Evolutionary conservation across 176 grass and related monocot genomes (phyloP).

Genomic region (Hyparrhenia diplandra): DNA sequence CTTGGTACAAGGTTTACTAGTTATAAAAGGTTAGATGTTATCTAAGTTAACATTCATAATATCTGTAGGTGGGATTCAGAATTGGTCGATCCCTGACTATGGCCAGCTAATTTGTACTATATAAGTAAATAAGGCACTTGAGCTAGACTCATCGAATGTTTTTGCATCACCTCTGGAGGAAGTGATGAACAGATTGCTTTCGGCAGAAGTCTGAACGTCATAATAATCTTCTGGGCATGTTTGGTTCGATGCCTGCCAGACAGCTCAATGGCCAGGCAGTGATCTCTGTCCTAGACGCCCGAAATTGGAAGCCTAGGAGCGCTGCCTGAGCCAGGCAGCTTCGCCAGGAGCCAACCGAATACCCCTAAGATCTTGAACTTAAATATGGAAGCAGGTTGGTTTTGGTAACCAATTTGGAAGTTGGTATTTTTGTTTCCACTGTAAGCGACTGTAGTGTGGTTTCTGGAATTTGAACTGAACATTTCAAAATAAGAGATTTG

Average conservation of each 20-base stretch:
- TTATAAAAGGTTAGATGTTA: neutral
- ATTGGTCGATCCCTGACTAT: neutral
- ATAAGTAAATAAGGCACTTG: constrained; percentile 17
- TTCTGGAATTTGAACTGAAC: constrained; percentile 1
- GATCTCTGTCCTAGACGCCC: neutral
- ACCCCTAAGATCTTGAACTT: neutral
- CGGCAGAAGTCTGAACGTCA: constrained; percentile 4
- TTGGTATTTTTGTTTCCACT: neutral
- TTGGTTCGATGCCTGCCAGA: neutral
- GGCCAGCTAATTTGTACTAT: constrained; percentile 11
- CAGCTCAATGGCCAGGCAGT: neutral
- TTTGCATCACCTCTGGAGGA: constrained; percentile 27
- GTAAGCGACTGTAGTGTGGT: neutral
- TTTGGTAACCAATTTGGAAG: constrained; percentile 28
- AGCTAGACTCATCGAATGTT: constrained; percentile 5
- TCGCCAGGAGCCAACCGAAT: neutral
- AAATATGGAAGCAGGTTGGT: constrained; percentile 5
- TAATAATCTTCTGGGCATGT: neutral
- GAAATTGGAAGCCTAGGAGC: neutral
- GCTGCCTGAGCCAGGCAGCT: neutral
- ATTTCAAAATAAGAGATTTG: neutral
- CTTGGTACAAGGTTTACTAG: neutral
- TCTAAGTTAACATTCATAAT: constrained; percentile 26
- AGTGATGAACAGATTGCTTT: constrained; percentile 29
- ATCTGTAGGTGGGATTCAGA: constrained; percentile 29